Base-by-base conservation (phyloP, 2,329 filamentous ascomycete genomes). In the Stromatinia cepivora region DNA sequence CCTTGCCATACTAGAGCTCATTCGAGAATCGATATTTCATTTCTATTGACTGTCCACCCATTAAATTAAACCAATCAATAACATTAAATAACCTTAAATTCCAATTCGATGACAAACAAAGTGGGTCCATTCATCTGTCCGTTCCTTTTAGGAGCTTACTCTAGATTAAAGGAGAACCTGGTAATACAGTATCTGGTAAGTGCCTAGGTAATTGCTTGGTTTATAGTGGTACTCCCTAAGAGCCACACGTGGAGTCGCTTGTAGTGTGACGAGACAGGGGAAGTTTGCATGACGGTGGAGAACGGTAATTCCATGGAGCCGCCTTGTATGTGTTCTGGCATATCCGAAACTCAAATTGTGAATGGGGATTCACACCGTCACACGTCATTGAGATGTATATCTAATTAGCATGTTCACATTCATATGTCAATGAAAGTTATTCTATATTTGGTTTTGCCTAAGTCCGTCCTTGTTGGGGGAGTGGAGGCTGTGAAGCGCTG, bases 181-280 rank as follows among this genome's bases (percentile, higher is more conserved):
- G 31, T 13, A 52, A 28, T 28, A 17, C n/a, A n/a, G n/a, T n/a
- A n/a, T n/a, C n/a, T n/a, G n/a, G n/a, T n/a, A n/a, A n/a, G n/a
- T n/a, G 22, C 42, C 58, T 34, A 17, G 39, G 15, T 17, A 17
- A 31, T 50, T 39, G 61, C 42, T 39, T 52, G 61, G 31, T 25
- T 20, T 63, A 63, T 20, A 63, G 61, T 63, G n/a, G 22, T 63
- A 52, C 46, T 34, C 25, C 45, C 22, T 6, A 17, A 39, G 46
- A 58, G 54, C 36, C n/a, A 28, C 25, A 34, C 28, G 13, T 20
- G 57, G 25, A 42, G 3, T 31, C 39, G 20, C 11, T 46, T 62
- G 42, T 20, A 42, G 59, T 34, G 48, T 17, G 45, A 50, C n/a
- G 45, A 62, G 45, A 48, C 59, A 50, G n/a, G n/a, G 31, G 4